Evolutionary conservation across 148 eudicot genomes (phyloP).

Genomic region (Amaranthus cruentus): DNA sequence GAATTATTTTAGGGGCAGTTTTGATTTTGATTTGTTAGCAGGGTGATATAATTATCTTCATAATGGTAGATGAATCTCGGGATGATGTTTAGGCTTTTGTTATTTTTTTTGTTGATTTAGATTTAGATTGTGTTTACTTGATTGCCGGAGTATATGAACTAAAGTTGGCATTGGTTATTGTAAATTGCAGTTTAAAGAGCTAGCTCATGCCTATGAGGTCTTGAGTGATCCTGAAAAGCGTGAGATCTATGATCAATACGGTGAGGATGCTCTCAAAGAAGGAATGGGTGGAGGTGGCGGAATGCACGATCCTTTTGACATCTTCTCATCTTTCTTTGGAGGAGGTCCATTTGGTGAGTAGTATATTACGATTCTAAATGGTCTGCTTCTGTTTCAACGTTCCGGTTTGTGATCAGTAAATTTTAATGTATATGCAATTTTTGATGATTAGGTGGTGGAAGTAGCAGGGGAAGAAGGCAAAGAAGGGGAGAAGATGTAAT

Average conservation of each 20-base stretch:
- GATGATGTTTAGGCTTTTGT: background rate
- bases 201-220: conserved; percentile 78
- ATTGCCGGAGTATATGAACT: background rate
- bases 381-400: background rate
- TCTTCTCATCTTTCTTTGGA: conserved; percentile 58
- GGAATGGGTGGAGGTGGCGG: conserved; percentile 87
- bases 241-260: conserved; percentile 68
- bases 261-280: conserved; percentile 85
- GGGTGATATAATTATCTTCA: too few relatives aligned
- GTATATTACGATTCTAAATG: background rate
- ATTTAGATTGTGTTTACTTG: background rate
- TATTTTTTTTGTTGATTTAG: background rate
- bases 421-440: background rate
- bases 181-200: conserved; percentile 55
- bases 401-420: background rate
- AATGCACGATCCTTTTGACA: conserved; percentile 67
- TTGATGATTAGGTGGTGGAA: conserved; percentile 40
- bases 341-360: conserved; percentile 54
- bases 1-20: too few relatives aligned
- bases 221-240: conserved; percentile 76
- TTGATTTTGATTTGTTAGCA: too few relatives aligned
- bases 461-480: conserved; percentile 66
- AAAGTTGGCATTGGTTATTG: background rate
- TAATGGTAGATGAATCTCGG: too few relatives aligned
- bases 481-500: conserved; percentile 72